Evolutionary conservation across 2,329 filamentous ascomycete genomes (phyloP).

Genomic region (Annulohypoxylon truncatum): DNA sequence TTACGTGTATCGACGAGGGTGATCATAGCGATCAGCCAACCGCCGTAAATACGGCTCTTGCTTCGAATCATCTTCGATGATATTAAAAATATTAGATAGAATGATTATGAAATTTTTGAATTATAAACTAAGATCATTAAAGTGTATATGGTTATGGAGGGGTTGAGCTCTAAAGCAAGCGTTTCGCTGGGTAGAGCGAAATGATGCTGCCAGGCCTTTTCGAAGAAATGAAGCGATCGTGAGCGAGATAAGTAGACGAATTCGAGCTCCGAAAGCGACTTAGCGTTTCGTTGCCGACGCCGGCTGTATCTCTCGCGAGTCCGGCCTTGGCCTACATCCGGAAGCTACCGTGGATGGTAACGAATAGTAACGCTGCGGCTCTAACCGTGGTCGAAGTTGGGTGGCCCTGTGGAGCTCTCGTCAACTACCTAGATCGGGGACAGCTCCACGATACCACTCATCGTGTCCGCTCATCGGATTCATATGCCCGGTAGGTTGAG

Average conservation of each 20-base stretch:
- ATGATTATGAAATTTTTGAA: background rate
- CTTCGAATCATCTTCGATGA: conserved; percentile 25
- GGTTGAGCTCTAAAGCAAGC: background rate
- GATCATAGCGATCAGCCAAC: conserved; percentile 45
- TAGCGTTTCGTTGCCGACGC: conserved; percentile 25
- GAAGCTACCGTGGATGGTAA: conserved; percentile 16
- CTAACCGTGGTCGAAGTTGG: conserved; percentile 1
- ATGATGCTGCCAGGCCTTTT: background rate
- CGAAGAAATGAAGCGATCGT: background rate
- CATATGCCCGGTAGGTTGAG: background rate
- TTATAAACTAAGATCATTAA: background rate
- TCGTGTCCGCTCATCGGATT: conserved; percentile 3
- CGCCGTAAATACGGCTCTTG: conserved; percentile 31
- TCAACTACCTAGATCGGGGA: conserved; percentile 7
- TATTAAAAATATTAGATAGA: no score
- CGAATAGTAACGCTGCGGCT: conserved; percentile 14
- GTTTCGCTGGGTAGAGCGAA: background rate
- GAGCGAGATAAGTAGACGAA: background rate
- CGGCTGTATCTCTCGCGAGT: conserved; percentile 33
- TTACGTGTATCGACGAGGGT: conserved; percentile 49
- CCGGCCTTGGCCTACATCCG: conserved; percentile 39
- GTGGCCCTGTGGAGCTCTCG: conserved; percentile 9
- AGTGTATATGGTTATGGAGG: background rate
- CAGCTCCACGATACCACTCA: background rate
- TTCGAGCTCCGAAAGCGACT: conserved; percentile 11